A percentile compares a stretch with the other conserved stretches of the same genome.
Evolutionary conservation across 2,329 filamentous ascomycete genomes (phyloP).

Genomic region (Cryoendolithus antarcticus): DNA sequence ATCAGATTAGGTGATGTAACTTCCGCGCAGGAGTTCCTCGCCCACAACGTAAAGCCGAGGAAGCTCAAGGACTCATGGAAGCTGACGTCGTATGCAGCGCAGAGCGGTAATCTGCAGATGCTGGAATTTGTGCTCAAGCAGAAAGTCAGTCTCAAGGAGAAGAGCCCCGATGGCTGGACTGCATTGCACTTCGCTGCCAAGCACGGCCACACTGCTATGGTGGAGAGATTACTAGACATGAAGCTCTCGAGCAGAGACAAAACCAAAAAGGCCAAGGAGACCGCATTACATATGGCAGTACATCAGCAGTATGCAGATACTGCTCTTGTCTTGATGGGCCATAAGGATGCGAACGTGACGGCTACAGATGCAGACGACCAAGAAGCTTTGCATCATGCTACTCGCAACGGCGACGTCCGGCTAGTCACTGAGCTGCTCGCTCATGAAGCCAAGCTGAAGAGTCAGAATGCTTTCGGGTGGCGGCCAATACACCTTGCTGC

Average conservation of each 20-base stretch:
- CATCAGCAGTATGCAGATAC: conserved; percentile 4
- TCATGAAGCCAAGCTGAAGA: conserved; percentile 8
- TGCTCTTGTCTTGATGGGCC: conserved; percentile 6
- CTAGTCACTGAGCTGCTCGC: conserved; percentile 7
- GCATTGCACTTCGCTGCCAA: conserved; percentile 10
- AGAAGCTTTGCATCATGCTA: conserved; percentile 11
- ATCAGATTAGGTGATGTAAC: conserved; percentile 8
- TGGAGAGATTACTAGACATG: conserved; percentile 7
- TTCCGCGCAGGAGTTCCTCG: conserved; percentile 8
- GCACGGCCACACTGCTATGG: conserved; percentile 9
- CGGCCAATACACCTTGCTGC: conserved; percentile 11
- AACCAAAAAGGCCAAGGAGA: conserved; percentile 10
- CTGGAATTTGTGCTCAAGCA: conserved; percentile 8
- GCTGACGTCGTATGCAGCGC: conserved; percentile 8
- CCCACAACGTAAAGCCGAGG: conserved; percentile 9
- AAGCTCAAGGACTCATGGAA: conserved; percentile 13
- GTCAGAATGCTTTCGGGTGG: conserved; percentile 10
- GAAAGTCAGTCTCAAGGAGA: conserved; percentile 9
- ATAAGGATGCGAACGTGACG: conserved; percentile 9
- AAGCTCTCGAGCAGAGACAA: conserved; percentile 8
- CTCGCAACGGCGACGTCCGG: conserved; percentile 8
- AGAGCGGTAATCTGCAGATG: conserved; percentile 12
- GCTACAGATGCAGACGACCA: conserved; percentile 9
- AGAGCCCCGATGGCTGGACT: conserved; percentile 9
- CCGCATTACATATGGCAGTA: conserved; percentile 9